Percentiles rank a stretch among this genome's conserved stretches.
These are phyloP conservation scores for Nitzschia putrida DNA, from an alignment of 108 stramenopile species.

Conservation along the genomic window DNA sequence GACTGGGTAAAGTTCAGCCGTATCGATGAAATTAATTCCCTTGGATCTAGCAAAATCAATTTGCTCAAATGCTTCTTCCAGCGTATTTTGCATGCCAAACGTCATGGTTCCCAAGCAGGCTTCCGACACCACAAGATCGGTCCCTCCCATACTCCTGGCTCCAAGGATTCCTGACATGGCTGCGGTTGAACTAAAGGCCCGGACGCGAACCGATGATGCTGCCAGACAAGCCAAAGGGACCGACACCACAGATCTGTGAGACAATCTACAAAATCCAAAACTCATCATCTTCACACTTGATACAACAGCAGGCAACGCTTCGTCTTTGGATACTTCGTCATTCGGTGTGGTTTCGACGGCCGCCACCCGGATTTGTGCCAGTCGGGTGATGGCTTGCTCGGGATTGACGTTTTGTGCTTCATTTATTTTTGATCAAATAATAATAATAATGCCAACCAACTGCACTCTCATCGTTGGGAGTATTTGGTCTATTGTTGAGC, in stretches of 20 bases:
- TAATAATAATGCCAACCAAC: too few relatives aligned
- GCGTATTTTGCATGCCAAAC: constrained; percentile 86
- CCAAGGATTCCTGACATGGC: constrained; percentile 64
- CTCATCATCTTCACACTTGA: too few relatives aligned
- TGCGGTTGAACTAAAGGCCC: neutral
- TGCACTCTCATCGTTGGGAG: too few relatives aligned
- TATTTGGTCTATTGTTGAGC: too few relatives aligned
- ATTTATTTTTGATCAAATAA: too few relatives aligned
- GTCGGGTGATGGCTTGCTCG: too few relatives aligned
- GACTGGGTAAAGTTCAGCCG: constrained; percentile 90
- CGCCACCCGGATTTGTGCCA: too few relatives aligned
- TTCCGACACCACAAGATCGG: constrained; percentile 84
- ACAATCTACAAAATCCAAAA: neutral
- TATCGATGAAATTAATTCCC: constrained; percentile 93
- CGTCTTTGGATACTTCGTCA: too few relatives aligned
- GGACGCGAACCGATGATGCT: neutral
- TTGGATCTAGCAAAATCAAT: constrained; percentile 82
- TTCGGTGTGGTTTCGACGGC: too few relatives aligned
- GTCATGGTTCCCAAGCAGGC: constrained; percentile 91
- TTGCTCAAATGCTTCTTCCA: constrained; percentile 85
- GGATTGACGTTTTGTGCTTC: too few relatives aligned
- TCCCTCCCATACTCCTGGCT: constrained; percentile 60
- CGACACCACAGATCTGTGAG: neutral
- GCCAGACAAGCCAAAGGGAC: neutral
- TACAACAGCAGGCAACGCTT: too few relatives aligned